Evolutionary conservation across 2,329 filamentous ascomycete genomes (phyloP), one percentile per base, ranked within the genome.

Genomic region (Epichloe baconii): DNA sequence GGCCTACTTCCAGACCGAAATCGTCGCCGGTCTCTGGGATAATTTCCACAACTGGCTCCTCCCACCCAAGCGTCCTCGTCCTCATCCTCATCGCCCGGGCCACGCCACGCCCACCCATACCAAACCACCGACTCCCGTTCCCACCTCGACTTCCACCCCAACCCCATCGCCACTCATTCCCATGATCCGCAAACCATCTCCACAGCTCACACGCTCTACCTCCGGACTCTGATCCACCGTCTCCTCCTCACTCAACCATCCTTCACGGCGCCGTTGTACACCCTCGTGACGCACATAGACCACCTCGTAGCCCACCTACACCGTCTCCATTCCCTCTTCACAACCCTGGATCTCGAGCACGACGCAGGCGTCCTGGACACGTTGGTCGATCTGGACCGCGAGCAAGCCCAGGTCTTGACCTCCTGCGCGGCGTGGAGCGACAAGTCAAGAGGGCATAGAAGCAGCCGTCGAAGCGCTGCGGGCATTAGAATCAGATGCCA

Each of bases 171-270:
- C 34, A 26, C 44, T n/a, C 15, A 14, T 14, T 45, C 40, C 21
- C 85, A 88, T 58, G 91, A 97, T 63, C 90, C 91, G 0, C 88
- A 96, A 67, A 83, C 85, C 3, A 77, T 97, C 21, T 82, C 88
- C 5, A 78, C 80, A 4, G 89, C 88, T 3, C 91, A 97, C 66
- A 77, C 82, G 15, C 71, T 77, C 17, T 95, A 94, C 63, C 78
- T 97, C 12, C 71, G 76, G 37, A 79, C 82, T 2, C 72, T 97
- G 3, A 70, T 76, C 1, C 78, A 79, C 43, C 77, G 79, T 6
- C 74, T 91, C 2, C 76, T 90, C 17, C 74, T 90, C 10, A 82
- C 80, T 0, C 79, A 81, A 36, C 59, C 71, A 1, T 65, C 71
- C 3, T 89, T 85, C 63, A 86, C 84, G 0, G 72, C 78, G 17